Base-by-base conservation (phyloP, 352 stramenopile species). In the Pythium folliculosum region DNA sequence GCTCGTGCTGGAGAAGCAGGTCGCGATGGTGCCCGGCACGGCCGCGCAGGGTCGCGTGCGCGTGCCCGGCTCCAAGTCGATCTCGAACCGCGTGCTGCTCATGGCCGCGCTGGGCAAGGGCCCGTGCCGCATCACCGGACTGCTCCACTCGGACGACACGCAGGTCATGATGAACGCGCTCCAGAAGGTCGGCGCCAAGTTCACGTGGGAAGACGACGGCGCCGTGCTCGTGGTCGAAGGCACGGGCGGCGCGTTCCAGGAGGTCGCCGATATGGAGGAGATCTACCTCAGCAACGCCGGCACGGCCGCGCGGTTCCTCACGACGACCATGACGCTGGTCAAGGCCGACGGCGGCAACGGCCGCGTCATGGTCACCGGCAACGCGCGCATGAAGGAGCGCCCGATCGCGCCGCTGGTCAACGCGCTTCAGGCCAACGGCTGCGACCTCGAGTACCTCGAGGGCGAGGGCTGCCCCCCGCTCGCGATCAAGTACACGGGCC, bases 121-220 rank as follows among this genome's bases (percentile, higher is more conserved):
- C 21, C 30, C 72, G 45, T 94, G 86, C 64, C 84, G 86, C 37
- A 89, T 94, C 56, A 82, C 78, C 13, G 98, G 98, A 23, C 78
- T 99, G 17, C 76, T 99, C 55, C 96, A 99, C 71, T 98, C 88
- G 43, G 97, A 99, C 67, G 97, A 99, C 73, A 99, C 98, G 54
- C 88, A 95, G 43, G 97, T 99, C 66, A 99, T 99, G 97, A 93
- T 99, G 65, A 94, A 96, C 38, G 97, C 97, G 23, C 79, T 99
- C 8, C 83, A 97, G 63, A 92, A 92, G 40, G 73, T 99, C 52
- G 84, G 96, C 23, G 95, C 86, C 23, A 83, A 82, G 63, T 92
- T 96, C 49, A 67, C 78, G 16, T 94, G 86, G 86, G 86, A 92
- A 65, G 77, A 90, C 56, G 87, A 88, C 21, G 86, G 86, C 23